phyloP scores from a whole-genome alignment of 2,329 filamentous ascomycete genomes.

The Microcyclospora pomicola region DNA sequence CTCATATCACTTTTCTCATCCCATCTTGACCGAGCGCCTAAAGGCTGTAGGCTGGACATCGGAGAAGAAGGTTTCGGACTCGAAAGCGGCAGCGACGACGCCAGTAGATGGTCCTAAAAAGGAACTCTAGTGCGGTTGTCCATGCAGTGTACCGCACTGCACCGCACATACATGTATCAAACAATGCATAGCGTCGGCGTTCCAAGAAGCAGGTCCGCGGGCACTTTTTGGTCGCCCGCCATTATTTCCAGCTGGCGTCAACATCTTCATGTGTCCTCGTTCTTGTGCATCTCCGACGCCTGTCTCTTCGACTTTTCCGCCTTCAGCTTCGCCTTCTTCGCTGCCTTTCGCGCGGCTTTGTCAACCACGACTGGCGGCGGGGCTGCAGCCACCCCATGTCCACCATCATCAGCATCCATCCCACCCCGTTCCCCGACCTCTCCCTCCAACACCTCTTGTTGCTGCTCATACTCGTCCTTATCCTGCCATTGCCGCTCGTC shows the following conservation, averaged over 20 bases:
- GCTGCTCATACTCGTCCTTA: slow-evolving; percentile 28
- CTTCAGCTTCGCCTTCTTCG: slow-evolving; percentile 41
- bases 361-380: slow-evolving; percentile 21
- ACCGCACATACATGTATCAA: not conserved
- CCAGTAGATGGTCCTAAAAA: slow-evolving; percentile 6
- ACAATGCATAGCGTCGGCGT: not conserved
- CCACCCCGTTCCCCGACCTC: slow-evolving; percentile 25
- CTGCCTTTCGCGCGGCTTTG: slow-evolving; percentile 40
- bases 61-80: slow-evolving; percentile 38
- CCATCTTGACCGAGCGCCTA: slow-evolving; percentile 84
- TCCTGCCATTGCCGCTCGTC: slow-evolving; percentile 26
- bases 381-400: slow-evolving; percentile 5
- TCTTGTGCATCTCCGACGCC: not conserved
- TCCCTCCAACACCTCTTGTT: slow-evolving; percentile 27
- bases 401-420: slow-evolving; percentile 12
- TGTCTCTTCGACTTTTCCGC: slow-evolving; percentile 25
- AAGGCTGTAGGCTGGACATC: slow-evolving; percentile 82
- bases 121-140: slow-evolving; percentile 5
- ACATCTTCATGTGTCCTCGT: no score
- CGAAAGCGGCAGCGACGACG: slow-evolving; percentile 22
- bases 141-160: not conserved
- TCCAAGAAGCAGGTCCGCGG: not conserved
- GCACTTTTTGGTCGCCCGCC: no score
- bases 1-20: slow-evolving; percentile 96
- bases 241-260: no score